Conservation (phyloP, 2,329 filamentous ascomycete species). For the Epichloe scottii region DNA sequence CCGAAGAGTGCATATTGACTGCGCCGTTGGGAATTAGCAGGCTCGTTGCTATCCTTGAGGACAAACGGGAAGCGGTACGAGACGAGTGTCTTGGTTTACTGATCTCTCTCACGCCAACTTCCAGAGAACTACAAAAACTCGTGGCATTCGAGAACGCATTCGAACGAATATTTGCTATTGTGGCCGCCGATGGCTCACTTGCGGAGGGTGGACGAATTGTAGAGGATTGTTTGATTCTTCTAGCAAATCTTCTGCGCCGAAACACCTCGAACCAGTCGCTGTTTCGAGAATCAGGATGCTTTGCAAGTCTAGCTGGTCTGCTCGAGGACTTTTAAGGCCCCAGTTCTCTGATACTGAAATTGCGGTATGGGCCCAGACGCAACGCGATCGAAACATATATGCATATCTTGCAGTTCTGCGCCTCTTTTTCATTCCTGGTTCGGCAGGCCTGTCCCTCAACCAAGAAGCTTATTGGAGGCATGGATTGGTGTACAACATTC, state of each 20-base stretch:
- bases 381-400: slow-evolving; percentile 83
- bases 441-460: slow-evolving; percentile 67
- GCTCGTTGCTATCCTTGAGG: slow-evolving; percentile 72
- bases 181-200: slow-evolving; percentile 70
- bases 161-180: slow-evolving; percentile 70
- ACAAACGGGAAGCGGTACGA: slow-evolving; percentile 72
- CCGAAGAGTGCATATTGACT: slow-evolving; percentile 86
- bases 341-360: slow-evolving; percentile 43
- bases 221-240: slow-evolving; percentile 82
- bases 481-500: slow-evolving; percentile 63
- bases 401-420: slow-evolving; percentile 77
- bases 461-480: slow-evolving; percentile 78
- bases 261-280: slow-evolving; percentile 89
- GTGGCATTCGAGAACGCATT: slow-evolving; percentile 95
- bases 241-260: slow-evolving; percentile 77
- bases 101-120: slow-evolving; percentile 76
- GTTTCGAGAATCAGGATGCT: slow-evolving; percentile 81
- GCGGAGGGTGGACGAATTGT: slow-evolving; percentile 74
- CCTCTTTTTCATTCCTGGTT: slow-evolving; percentile 74
- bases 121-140: slow-evolving; percentile 82
- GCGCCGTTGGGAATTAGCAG: slow-evolving; percentile 81
- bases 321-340: slow-evolving; percentile 47
- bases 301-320: slow-evolving; percentile 58
- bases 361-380: slow-evolving; percentile 61
- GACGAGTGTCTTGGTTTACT: slow-evolving; percentile 82